Base-by-base conservation (phyloP, 352 stramenopile species). In the Globisporangium emineosum region DNA sequence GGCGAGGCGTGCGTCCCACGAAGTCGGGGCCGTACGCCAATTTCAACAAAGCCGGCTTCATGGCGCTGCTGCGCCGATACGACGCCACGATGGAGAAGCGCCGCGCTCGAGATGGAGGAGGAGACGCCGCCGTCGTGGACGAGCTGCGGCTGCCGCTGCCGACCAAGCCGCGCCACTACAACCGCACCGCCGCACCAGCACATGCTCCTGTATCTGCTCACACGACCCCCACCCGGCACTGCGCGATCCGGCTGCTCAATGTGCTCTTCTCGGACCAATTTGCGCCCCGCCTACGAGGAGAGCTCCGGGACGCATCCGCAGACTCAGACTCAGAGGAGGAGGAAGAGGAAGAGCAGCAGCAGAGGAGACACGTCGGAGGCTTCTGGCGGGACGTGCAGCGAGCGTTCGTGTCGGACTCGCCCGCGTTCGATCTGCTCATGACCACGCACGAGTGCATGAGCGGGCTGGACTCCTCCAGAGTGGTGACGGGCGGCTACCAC, bases 191-290 rank as follows among this genome's bases (percentile, higher is more conserved):
- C n/a, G 9, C 30, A 32, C n/a, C n/a, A n/a, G n/a, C n/a, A n/a
- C n/a, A n/a, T n/a, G n/a, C n/a, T n/a, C n/a, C n/a, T n/a, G n/a
- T n/a, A n/a, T n/a, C n/a, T n/a, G n/a, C n/a, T n/a, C n/a, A n/a
- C n/a, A n/a, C n/a, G n/a, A n/a, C n/a, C 35, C 35, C 4, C 29
- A 57, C n/a, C 12, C 51, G 5, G 5, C 51, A 57, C 27, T 57
- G 51, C 30, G 51, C 19, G 25, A 17, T 58, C n/a, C 52, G 52
- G 9, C 52, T 58, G 4, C 52, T 58, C 32, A 58, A 47, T 9
- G 52, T 58, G 30, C 52, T 58, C 30, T 58, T 58, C 52, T 32
- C 52, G 32, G 30, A 45, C 3, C 30, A 9, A 2, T 58, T 45
- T 8, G 30, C n/a, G 27, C 10, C 17, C 19, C 19, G 52, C 3